Percentiles rank a stretch among this genome's conserved stretches.
Evolutionary conservation across 371 early-diverging fungal species (phyloP).

Genomic region (Haplosporangium sp.): DNA sequence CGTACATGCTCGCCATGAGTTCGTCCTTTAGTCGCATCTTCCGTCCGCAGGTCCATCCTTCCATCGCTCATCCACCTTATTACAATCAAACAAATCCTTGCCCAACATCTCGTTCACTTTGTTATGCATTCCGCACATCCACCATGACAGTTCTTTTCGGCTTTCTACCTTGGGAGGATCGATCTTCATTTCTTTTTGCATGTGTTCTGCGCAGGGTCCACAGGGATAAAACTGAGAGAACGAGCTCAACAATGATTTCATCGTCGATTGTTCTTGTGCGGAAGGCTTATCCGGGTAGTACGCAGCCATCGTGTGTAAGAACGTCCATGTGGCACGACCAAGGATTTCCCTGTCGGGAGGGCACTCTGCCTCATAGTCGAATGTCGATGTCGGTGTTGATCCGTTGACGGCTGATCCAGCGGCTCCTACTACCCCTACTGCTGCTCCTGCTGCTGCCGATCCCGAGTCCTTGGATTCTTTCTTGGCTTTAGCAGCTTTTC

Average conservation of each 20-base stretch:
- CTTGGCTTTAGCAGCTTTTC: conserved; percentile 32
- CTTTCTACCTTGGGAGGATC: conserved; percentile 89
- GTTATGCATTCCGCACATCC: conserved; percentile 98
- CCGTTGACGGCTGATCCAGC: conserved; percentile 29
- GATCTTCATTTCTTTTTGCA: conserved; percentile 74
- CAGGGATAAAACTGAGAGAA: conserved; percentile 97
- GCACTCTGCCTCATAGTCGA: conserved; percentile 67
- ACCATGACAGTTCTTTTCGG: conserved; percentile 79
- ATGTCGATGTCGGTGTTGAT: conserved; percentile 22
- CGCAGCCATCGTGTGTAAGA: conserved; percentile 98
- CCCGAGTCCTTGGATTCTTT: conserved; percentile 26
- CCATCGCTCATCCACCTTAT: conserved; percentile 95
- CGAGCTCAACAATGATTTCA: conserved; percentile 75
- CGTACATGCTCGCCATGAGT: not conserved
- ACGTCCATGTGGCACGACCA: conserved; percentile 97
- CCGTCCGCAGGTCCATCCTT: conserved; percentile 85
- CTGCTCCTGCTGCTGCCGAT: conserved; percentile 18
- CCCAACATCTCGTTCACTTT: conserved; percentile 94
- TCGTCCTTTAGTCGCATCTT: conserved; percentile 64
- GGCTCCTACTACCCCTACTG: conserved; percentile 37
- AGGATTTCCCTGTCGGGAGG: conserved; percentile 91
- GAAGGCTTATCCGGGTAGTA: conserved; percentile 96
- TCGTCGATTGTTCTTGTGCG: conserved; percentile 76
- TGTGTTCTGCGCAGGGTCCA: conserved; percentile 89
- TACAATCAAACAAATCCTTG: conserved; percentile 95